These are phyloP conservation scores for Colletotrichum magnum DNA, from an alignment of 2,329 filamentous ascomycete genomes.

Conservation along the genomic window DNA sequence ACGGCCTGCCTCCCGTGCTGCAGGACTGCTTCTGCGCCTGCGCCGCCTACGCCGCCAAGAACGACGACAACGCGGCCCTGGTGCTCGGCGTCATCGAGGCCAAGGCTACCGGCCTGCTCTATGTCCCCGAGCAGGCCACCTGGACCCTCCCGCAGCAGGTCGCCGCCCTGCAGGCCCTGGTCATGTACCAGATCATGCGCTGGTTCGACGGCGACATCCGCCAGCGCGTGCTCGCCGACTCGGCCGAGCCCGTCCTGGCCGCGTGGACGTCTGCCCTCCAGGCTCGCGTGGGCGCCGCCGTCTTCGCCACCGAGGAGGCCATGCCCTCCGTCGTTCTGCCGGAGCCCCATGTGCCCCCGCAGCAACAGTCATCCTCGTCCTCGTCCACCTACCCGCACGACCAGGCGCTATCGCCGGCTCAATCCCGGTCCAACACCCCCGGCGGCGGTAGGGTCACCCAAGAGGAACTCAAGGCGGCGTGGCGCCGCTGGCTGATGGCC, in stretches of 20 bases:
- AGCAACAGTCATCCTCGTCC: conserved; percentile 23
- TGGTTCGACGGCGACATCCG: conserved; percentile 44
- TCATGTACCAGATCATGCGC: conserved; percentile 45
- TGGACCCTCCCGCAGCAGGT: conserved; percentile 43
- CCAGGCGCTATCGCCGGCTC: conserved; percentile 27
- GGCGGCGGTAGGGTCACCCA: conserved; percentile 17
- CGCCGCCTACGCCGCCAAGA: conserved; percentile 46
- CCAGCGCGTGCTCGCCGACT: conserved; percentile 43
- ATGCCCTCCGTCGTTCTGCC: conserved; percentile 21
- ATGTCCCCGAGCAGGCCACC: conserved; percentile 38
- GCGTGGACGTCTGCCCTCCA: conserved; percentile 42
- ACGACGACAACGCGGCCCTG: conserved; percentile 43
- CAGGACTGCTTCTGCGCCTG: conserved; percentile 49
- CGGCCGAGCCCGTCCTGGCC: conserved; percentile 39
- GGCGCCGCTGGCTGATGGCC: conserved; percentile 42
- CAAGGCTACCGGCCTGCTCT: conserved; percentile 43
- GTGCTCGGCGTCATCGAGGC: conserved; percentile 45
- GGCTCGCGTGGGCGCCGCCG: conserved; percentile 32
- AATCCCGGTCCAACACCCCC: conserved; percentile 34
- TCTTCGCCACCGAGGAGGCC: conserved; percentile 35
- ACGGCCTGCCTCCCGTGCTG: conserved; percentile 44
- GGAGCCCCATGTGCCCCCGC: conserved; percentile 16
- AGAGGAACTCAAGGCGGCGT: conserved; percentile 39
- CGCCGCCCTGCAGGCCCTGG: conserved; percentile 42
- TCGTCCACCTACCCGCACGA: conserved; percentile 30